These are phyloP conservation scores for Danielia oregonensis DNA, from an alignment of 805 yeast genomes.

Conservation along the genomic window DNA sequence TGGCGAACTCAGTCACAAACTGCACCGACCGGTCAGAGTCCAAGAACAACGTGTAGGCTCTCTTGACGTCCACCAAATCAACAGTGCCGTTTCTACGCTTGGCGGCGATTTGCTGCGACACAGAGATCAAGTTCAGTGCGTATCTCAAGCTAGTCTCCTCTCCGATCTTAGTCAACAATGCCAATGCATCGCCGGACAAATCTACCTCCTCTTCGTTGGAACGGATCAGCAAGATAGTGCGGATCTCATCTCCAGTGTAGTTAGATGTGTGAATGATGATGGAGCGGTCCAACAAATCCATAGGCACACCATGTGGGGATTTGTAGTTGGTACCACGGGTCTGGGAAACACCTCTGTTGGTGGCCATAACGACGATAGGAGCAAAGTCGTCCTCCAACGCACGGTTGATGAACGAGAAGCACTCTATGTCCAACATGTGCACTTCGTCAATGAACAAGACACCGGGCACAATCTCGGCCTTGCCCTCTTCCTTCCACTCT, in stretches of 20 bases:
- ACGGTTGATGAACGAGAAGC: conserved; percentile 90
- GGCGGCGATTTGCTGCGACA: conserved; percentile 79
- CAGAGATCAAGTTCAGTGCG: conserved; percentile 86
- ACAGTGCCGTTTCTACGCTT: conserved; percentile 72
- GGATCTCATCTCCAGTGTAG: conserved; percentile 79
- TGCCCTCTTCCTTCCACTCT: conserved; percentile 98
- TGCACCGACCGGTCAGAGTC: conserved; percentile 89
- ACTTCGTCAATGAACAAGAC: conserved; percentile 97
- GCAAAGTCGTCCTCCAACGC: conserved; percentile 96
- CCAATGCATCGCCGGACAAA: conserved; percentile 75
- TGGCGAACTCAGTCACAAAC: conserved; percentile 66
- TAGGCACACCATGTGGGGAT: conserved; percentile 97
- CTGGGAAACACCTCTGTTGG: conserved; percentile 91
- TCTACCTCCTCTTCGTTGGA: conserved; percentile 94
- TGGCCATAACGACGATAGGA: conserved; percentile 95
- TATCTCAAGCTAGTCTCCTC: conserved; percentile 88
- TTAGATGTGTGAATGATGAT: conserved; percentile 84
- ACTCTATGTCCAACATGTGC: conserved; percentile 96
- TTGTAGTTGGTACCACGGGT: conserved; percentile 92
- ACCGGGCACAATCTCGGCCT: conserved; percentile 97
- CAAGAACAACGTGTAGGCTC: conserved; percentile 80
- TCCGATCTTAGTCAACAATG: conserved; percentile 84
- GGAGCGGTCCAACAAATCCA: conserved; percentile 89
- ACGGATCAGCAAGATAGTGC: conserved; percentile 81
- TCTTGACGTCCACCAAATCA: conserved; percentile 79